Percentiles rank a stretch among this genome's conserved stretches.
Conservation (phyloP, 2,329 filamentous ascomycete genomes). For the Paraconiothyrium sp. region DNA sequence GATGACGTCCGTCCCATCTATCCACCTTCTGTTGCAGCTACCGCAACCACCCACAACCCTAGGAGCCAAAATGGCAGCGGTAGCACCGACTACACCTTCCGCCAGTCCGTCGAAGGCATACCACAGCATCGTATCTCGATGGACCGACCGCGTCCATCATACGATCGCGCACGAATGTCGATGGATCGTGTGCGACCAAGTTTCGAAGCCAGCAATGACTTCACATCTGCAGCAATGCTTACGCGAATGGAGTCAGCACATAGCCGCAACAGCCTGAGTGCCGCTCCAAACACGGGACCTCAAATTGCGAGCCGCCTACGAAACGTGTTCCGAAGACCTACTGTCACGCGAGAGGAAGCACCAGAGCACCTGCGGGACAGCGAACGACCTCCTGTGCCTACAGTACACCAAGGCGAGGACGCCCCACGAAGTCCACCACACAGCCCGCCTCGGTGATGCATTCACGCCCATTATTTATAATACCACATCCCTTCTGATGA, state of each 20-base stretch:
- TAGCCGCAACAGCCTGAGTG: slow-evolving; percentile 41
- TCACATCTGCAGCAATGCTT: slow-evolving; percentile 87
- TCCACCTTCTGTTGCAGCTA: slow-evolving; percentile 84
- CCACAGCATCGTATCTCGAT: slow-evolving; percentile 42
- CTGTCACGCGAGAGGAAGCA: slow-evolving; percentile 44
- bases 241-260: slow-evolving; percentile 79
- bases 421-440: slow-evolving; percentile 32
- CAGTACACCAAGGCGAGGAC: slow-evolving; percentile 24
- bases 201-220: slow-evolving; percentile 89
- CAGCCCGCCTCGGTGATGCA: slow-evolving; percentile 29
- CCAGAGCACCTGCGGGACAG: slow-evolving; percentile 33
- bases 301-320: slow-evolving; percentile 36
- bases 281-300: slow-evolving; percentile 22
- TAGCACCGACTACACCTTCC: slow-evolving; percentile 84
- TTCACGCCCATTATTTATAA: slow-evolving; percentile 24
- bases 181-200: slow-evolving; percentile 86
- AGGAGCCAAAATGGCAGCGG: slow-evolving; percentile 91
- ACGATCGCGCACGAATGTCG: slow-evolving; percentile 83
- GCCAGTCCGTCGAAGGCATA: slow-evolving; percentile 47
- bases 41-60: slow-evolving; percentile 74
- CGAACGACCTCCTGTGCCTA: slow-evolving; percentile 32
- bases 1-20: slow-evolving; percentile 95
- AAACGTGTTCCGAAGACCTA: slow-evolving; percentile 43
- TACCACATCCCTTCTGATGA: slow-evolving; percentile 32
- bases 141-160: slow-evolving; percentile 75